Base-by-base conservation (phyloP, 768 basidiomycete species). In the Nidularia pulvinata region DNA sequence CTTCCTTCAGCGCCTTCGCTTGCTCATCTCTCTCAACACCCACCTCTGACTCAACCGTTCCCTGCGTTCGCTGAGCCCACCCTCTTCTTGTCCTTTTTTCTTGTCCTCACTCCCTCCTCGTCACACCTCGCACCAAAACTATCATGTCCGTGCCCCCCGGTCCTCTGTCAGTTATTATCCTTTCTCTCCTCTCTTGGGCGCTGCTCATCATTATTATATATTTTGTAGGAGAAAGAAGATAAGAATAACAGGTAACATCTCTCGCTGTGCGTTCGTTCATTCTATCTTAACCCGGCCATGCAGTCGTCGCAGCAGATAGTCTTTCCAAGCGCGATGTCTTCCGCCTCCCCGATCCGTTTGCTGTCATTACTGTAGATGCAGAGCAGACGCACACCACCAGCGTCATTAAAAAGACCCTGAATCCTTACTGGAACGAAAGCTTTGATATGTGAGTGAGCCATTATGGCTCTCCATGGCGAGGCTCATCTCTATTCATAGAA, bases 381-480 rank as follows among this genome's bases (percentile, higher is more conserved):
- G 95, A 97, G 69, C 95, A 98, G 71, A 98, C 95, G 0, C 90
- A 93, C 60, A 96, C 96, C 1, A 98, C 95, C 13, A 93, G 91
- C 52, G 96, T 96, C 33, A 97, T 98, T 65, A 98, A 94, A 79
- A 95, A 93, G 75, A 93, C 93, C 0, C 71, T 95, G 46, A 95
- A 94, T 71, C 91, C 95, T 0, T 95, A 96, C 70, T 97, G 95
- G 95, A 96, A 93, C 66, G 96, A 98, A 75, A 91, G 90, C 65
- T 98, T 99, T 70, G 96, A 98, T 66, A 89, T 99, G 95, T 96
- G 57, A 64, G 89, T 68, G 5, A 5, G 25, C 16, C 6, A 14
- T 6, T 30, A 5, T 36, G 14, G 33, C 30, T 44, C 52, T 51
- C 44, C 33, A 11, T n/a, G n/a, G n/a, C n/a, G n/a, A n/a, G n/a